Evolutionary conservation across 352 stramenopile genomes (phyloP), one percentile per base, ranked within the genome.

Genomic region (Phytophthora niederhauseri): DNA sequence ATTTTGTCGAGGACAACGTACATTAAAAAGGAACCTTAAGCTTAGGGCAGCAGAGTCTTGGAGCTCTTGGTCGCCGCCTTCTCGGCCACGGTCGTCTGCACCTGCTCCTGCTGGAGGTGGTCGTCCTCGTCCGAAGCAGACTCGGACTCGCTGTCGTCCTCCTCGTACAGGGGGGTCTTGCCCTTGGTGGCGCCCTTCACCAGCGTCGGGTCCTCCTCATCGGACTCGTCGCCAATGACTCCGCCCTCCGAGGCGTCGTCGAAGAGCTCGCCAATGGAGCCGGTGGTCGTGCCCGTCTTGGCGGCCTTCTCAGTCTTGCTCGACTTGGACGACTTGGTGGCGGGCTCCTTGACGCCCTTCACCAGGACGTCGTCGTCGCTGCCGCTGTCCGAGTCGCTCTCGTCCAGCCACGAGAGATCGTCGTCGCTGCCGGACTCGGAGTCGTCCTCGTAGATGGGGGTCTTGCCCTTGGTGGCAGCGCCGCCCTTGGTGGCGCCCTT

Each of bases 1-100:
- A 67, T 72, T 72, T 51, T 57, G 61, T 69, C 66, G 24, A 57
- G 31, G 17, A 56, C 56, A 73, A 68, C 52, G 66, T 68, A 73
- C 66, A 69, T 64, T 72, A 65, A 56, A 60, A 60, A 64, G 34
- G 34, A 50, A 50, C 41, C 54, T 65, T 66, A 57, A 56, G 19
- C 61, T 73, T 73, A 73, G 43, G 6, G 45, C 2, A 67, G 41
- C 36, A 53, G 34, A 20, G 53, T 64, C 66, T 73, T 73, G 58
- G 46, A 52, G 58, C 58, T 65, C 58, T 65, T 65, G 30, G 31
- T 58, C 12, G 54, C 34, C 15, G 53, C 26, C 30, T 59, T 59
- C 12, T 59, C 53, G 20, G 4, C 20, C 26, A 41, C 57, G 15
- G 30, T 14, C 41, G 24, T 22, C 58, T 65, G 31, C 58, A 51